Conservation (phyloP, 2,329 filamentous ascomycete species). For the Venturia nashicola region DNA sequence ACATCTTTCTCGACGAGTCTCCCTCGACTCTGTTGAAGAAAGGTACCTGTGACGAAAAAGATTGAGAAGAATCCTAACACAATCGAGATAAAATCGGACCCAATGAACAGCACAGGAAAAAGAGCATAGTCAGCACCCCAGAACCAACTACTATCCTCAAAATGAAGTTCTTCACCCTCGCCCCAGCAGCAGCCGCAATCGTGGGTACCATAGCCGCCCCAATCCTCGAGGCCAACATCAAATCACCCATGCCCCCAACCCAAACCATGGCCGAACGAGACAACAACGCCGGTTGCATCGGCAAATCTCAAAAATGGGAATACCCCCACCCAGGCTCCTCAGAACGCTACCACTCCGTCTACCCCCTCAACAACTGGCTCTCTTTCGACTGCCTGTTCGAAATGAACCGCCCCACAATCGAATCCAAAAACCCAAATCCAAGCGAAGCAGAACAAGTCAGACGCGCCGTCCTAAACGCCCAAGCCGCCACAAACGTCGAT, state of each 20-base stretch:
- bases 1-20: too few relatives aligned
- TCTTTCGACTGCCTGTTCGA: background rate
- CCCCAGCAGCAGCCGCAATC: background rate
- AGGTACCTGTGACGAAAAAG: too few relatives aligned
- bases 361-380: background rate
- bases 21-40: too few relatives aligned
- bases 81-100: too few relatives aligned
- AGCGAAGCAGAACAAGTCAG: background rate
- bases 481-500: background rate
- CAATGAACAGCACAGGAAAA: too few relatives aligned
- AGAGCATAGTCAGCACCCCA: too few relatives aligned
- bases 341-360: background rate
- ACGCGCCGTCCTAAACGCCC: background rate
- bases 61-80: too few relatives aligned
- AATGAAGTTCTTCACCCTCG: background rate
- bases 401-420: background rate
- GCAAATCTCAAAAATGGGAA: background rate
- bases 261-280: background rate
- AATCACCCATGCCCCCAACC: background rate
- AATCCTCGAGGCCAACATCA: background rate
- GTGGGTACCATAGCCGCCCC: background rate
- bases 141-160: too few relatives aligned
- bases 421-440: background rate
- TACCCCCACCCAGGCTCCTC: background rate
- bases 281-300: background rate